These are phyloP conservation scores for Pisolithus albus DNA, from an alignment of 768 basidiomycete species.

Conservation along the genomic window DNA sequence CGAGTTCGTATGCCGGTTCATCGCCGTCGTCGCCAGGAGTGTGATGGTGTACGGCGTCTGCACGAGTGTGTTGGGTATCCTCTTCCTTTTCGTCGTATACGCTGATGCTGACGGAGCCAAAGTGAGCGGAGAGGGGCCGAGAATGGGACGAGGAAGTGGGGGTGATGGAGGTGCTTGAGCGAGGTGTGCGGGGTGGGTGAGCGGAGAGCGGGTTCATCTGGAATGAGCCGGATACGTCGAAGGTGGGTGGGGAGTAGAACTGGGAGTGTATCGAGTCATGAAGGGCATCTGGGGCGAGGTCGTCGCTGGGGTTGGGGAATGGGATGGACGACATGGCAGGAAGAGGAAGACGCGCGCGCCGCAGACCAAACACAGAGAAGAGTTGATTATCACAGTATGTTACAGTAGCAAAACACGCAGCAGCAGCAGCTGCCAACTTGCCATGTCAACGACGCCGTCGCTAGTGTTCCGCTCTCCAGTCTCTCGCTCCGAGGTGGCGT, in stretches of 20 bases:
- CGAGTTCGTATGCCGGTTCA: constrained; percentile 37
- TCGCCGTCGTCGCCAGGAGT: constrained; percentile 15
- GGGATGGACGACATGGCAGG: constrained; percentile 57
- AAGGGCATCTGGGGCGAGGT: constrained; percentile 31
- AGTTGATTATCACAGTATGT: background rate
- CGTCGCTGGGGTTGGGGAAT: constrained; percentile 43
- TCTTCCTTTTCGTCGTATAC: constrained; percentile 43
- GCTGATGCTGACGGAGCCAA: constrained; percentile 10
- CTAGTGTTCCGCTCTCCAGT: constrained; percentile 52
- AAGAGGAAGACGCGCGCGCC: background rate
- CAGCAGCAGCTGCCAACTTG: background rate
- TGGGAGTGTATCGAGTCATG: constrained; percentile 35
- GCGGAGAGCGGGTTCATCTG: constrained; percentile 78
- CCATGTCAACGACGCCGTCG: constrained; percentile 19
- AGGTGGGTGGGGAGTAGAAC: constrained; percentile 49
- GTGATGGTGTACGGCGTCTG: constrained; percentile 16
- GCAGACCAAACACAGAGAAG: background rate
- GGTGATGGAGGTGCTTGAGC: constrained; percentile 24
- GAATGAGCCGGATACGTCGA: constrained; percentile 56
- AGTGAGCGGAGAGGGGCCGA: constrained; percentile 13
- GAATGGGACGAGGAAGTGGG: background rate
- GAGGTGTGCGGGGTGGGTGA: constrained; percentile 74
- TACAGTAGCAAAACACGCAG: background rate
- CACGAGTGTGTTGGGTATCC: constrained; percentile 13
- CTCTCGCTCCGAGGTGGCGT: constrained; percentile 56